Base-by-base conservation (phyloP, 768 basidiomycete genomes). In the Gyrodon lividus region DNA sequence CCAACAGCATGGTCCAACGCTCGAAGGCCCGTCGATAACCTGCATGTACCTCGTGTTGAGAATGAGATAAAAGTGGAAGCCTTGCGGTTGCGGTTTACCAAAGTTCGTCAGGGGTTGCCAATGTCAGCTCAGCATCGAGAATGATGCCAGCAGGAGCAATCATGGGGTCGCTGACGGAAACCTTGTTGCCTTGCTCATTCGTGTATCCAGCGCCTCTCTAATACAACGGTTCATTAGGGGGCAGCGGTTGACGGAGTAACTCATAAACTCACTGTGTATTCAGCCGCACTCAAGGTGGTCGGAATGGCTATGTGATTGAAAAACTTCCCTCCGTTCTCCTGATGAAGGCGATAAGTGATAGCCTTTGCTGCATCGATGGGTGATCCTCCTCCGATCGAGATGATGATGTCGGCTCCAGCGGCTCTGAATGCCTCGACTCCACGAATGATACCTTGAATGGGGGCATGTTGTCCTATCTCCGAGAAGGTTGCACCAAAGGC, bases 1-100 rank as follows among this genome's bases (percentile, higher is more conserved):
- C 86, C 86, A 48, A 91, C 81, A 23, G 86, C 81, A 65, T 92
- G 89, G 65, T 92, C 89, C 16, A 92, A 71, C 2, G 90, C 81
- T 42, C 88, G 81, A 48, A 92, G 76, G 6, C 89, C 90, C 7
- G 87, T 87, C 16, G 89, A 90, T 34, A 91, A 66, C 87, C 87
- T 87, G 49, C 14, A 37, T 40, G 10, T 5, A 38, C 54, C 52
- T 62, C 43, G 47, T 56, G 50, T 40, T 40, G 50, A 54, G 38
- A 38, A 51, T 44, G 48, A 52, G 45, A 52, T 17, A 42, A 30
- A 28, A 35, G 47, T 47, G 19, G 20, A 4, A 48, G 42, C 48
- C 54, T 40, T 31, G 49, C 57, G 46, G 54, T 39, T 34, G 48
- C 57, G 45, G 51, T 55, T 6, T 59, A 87, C 89, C 89, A 91